Base-by-base conservation (phyloP, 176 grass and related monocot genomes). In the Themeda triandra region DNA sequence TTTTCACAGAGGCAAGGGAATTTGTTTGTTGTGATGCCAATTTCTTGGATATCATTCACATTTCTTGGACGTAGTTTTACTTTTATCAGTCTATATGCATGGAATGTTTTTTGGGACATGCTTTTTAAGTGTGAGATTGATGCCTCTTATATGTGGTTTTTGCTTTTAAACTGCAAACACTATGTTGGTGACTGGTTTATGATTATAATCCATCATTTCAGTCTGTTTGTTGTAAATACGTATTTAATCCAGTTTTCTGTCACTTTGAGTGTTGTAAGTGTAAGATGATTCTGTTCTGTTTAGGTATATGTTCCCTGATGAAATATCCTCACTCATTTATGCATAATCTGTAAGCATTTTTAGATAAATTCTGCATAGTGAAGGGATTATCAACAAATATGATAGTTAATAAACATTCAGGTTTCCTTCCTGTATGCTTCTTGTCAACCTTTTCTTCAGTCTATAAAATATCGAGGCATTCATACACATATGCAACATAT, bases 231-330 rank as follows among this genome's bases (percentile, higher is more conserved):
- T 49, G 21, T 23, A 51, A 37, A 80, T 63, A 65, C 66, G n/a
- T n/a, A 75, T 31, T 67, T 64, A 7, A 62, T 72, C 6, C 54
- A 71, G n/a, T 88, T 83, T 88, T 45, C 66, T 78, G 54, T 24
- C n/a, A 10, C 8, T 71, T 15, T 71, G 41, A 65, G 25, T 84
- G 11, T 28, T 35, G 54, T 29, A n/a, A n/a, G n/a, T n/a, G n/a
- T n/a, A 46, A 90, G 25, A 54, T 70, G 37, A 41, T 59, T 71
- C 56, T 86, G 66, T 72, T 86, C 13, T 62, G 58, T 62, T 60
- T 73, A 15, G 12, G 76, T 59, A 73, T 78, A 65, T 81, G 11
- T 67, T 82, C 24, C 37, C 35, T 73, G 25, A 21, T 60, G 58
- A 78, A 71, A 59, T 31, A 78, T 44, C 18, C 66, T 68, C 35